phyloP scores from a whole-genome alignment of 345 rosid species.

The Eucalyptus dawsonii region DNA sequence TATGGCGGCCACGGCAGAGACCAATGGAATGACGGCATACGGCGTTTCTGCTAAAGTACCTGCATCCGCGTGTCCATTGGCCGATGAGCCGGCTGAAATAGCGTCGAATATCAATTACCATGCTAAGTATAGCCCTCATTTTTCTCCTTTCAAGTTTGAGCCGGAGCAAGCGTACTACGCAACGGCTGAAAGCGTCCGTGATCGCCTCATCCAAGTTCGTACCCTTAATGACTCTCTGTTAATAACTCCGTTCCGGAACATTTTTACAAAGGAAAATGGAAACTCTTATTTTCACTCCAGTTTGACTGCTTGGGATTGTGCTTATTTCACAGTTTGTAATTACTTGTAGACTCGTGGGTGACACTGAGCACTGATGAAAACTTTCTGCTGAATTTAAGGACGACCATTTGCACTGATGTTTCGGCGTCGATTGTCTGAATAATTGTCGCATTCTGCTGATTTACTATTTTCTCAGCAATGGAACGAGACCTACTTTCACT shows the following conservation, averaged over 20 bases:
- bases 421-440: neutral
- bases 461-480: slow-evolving; percentile 50
- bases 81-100: slow-evolving; percentile 40
- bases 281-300: neutral
- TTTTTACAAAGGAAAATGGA: neutral
- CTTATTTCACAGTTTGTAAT: neutral
- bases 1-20: slow-evolving; percentile 18
- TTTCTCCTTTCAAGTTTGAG: slow-evolving; percentile 86
- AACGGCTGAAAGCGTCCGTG: slow-evolving; percentile 82
- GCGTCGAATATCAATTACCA: slow-evolving; percentile 81
- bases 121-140: slow-evolving; percentile 74
- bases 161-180: slow-evolving; percentile 84
- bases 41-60: slow-evolving; percentile 25
- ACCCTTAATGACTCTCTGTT: neutral
- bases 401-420: neutral
- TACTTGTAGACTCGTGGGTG: neutral
- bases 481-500: slow-evolving; percentile 81
- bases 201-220: slow-evolving; percentile 69
- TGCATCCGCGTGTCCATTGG: slow-evolving; percentile 52
- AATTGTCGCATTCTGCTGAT: neutral
- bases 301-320: neutral
- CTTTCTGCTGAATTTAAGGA: neutral
- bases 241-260: neutral
- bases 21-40: slow-evolving; percentile 11
- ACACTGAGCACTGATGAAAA: neutral